phyloP scores from a whole-genome alignment of 2,329 filamentous ascomycete genomes.

The Madurella mycetomatis region DNA sequence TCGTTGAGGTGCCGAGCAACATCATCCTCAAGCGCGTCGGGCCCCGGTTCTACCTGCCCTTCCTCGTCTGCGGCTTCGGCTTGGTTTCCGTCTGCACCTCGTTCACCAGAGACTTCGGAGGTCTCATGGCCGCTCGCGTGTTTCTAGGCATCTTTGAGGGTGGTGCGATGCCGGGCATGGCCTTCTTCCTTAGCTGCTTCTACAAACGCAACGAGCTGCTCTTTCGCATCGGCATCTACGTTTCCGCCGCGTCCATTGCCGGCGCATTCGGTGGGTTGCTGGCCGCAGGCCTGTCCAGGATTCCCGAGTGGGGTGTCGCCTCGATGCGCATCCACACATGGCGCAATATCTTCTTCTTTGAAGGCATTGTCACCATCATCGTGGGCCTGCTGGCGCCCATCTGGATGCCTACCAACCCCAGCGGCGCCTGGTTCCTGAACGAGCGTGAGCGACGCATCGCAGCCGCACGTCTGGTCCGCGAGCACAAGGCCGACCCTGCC shows the following conservation, averaged over 20 bases:
- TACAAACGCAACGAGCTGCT: constrained; percentile 54
- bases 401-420: constrained; percentile 48
- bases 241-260: constrained; percentile 50
- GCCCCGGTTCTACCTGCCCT: constrained; percentile 49
- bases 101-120: constrained; percentile 45
- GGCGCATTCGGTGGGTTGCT: constrained; percentile 56
- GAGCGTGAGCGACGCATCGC: constrained; percentile 53
- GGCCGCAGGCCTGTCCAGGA: constrained; percentile 46
- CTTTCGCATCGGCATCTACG: constrained; percentile 53
- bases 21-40: constrained; percentile 51
- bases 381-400: constrained; percentile 45
- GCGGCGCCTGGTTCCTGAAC: constrained; percentile 46
- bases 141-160: constrained; percentile 54
- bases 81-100: constrained; percentile 51
- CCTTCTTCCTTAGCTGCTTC: constrained; percentile 53
- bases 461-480: constrained; percentile 45
- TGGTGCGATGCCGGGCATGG: constrained; percentile 54
- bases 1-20: constrained; percentile 53
- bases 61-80: constrained; percentile 52
- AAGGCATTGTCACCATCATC: constrained; percentile 51
- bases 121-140: constrained; percentile 44
- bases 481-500: constrained; percentile 42
- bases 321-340: constrained; percentile 44
- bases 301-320: constrained; percentile 48
- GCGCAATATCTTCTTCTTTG: constrained; percentile 61